Evolutionary conservation across 192 early-diverging fungal species (phyloP), one percentile per base, ranked within the genome.

Genomic region (Entophlyctis luteolus): DNA sequence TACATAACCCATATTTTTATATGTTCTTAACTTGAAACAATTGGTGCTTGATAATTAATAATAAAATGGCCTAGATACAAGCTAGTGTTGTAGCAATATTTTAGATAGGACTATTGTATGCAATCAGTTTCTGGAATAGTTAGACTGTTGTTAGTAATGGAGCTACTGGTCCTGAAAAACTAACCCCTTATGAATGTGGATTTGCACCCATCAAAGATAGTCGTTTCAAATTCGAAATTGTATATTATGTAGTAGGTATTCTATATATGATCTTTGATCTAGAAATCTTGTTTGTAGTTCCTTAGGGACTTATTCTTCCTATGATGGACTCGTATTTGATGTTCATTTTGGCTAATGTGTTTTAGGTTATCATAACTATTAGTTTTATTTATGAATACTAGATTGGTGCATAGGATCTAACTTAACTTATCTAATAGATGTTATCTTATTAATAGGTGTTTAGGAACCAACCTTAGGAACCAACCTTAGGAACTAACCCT

Each of bases 231-330:
- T 72, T 72, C 57, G 68, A 72, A 29, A 73, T 72, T 48, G 32
- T 65, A 35, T 72, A 63, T 45, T 72, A 72, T 59, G 55, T 72
- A 38, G 69, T 72, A 48, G 71, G 71, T 72, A 72, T 72, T 31
- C 45, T 71, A 23, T 72, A 73, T 58, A 23, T 72, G 42, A 72
- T 72, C 48, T 72, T 72, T 58, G 71, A 72, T 50, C 59, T 73
- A 33, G 72, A 73, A 65, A 72, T 73, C 36, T 62, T 73, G 22
- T 72, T 73, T 35, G 23, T 72, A 59, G 55, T 71, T 36, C 71
- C 71, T 62, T 48, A 59, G 35, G 71, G 67, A 47, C 42, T 67
- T 62, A 39, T 72, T 27, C 36, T 72, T 28, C 56, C 56, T 72
- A 72, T 35, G 48, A 8, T 60, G 14, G 42, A 54, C 60, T 62